Base-by-base conservation (phyloP, 306 rosid genomes). In the Spatholobus suberectus region DNA sequence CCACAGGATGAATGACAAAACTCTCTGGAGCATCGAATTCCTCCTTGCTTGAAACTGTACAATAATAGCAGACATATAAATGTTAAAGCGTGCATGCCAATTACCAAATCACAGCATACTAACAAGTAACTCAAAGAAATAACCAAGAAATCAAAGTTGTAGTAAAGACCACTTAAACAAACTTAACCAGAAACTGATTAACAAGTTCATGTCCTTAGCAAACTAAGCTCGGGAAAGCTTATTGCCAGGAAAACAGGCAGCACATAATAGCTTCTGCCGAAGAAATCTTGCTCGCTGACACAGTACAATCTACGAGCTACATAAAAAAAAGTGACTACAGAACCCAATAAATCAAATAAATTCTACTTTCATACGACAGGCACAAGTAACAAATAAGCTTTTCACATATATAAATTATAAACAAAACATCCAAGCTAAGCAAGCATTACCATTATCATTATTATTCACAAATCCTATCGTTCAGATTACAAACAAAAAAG, bases 41-140 rank as follows among this genome's bases (percentile, higher is more conserved):
- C 82, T 94, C 95, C 82, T 89, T 85, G 79, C 93, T 89, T 55
- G 90, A 88, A 70, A 96, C 99, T 96, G 83, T 14, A 73, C 81
- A 61, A 61, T 26, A 68, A 63, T 17, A 43, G 18, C 29, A 77
- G 34, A 21, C 78, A 80, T 13, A 17, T 26, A 75, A 77, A 63
- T 13, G 80, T 0, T 3, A 34, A 10, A 68, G 52, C 10, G 29
- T 8, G 21, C 83, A 82, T 0, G 21, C 17, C 10, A 21, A 27
- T 34, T 43, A 52, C 41, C 5, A 13, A 26, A 74, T 63, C 43
- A 15, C 9, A 34, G 6, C 15, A 61, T 9, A 61, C 24, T 20
- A 37, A 15, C 37, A 44, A 58, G 13, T 1, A 49, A 55, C 8
- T 35, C 23, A 47, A 13, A 17, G 8, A 26, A 63, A 20, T 62